phyloP scores from a whole-genome alignment of 2,329 filamentous ascomycete genomes.

The Fusarium aywerte region DNA sequence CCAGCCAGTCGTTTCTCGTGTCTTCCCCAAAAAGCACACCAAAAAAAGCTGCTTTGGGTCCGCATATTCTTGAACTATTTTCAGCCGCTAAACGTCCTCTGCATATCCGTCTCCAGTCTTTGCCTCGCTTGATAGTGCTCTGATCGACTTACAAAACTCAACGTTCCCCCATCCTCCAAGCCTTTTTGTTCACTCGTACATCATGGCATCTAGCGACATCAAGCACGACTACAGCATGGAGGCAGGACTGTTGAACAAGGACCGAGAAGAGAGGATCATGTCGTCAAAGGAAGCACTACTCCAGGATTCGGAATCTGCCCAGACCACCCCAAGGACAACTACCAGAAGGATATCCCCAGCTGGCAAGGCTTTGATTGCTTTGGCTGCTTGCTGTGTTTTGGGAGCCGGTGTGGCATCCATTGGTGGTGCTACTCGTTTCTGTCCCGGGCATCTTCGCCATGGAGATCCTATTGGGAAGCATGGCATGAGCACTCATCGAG shows the following conservation, averaged over 20 bases:
- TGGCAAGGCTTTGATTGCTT: conserved; percentile 40
- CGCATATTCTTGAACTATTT: conserved; percentile 40
- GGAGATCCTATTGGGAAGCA: conserved; percentile 36
- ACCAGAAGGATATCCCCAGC: conserved; percentile 38
- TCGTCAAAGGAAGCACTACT: conserved; percentile 43
- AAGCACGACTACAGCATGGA: conserved; percentile 48
- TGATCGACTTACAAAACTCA: conserved; percentile 44
- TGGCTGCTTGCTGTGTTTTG: conserved; percentile 43
- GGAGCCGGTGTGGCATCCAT: conserved; percentile 42
- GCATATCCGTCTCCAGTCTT: conserved; percentile 37
- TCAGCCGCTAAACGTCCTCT: conserved; percentile 41
- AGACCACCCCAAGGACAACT: conserved; percentile 22
- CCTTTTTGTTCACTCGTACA: conserved; percentile 18
- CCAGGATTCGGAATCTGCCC: conserved; percentile 42
- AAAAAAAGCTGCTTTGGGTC: conserved; percentile 36
- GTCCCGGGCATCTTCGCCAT: conserved; percentile 44
- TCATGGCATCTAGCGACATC: conserved; percentile 37
- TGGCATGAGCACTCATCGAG: conserved; percentile 38
- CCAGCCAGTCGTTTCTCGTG: conserved; percentile 42
- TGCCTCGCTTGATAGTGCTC: conserved; percentile 36
- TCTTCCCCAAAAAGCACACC: conserved; percentile 35
- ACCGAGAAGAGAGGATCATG: conserved; percentile 47
- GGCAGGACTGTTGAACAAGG: conserved; percentile 46
- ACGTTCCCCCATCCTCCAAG: conserved; percentile 25
- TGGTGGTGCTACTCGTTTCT: conserved; percentile 40